phyloP scores from a whole-genome alignment of 257 asterid genomes.

The Solanum peruvianum region DNA sequence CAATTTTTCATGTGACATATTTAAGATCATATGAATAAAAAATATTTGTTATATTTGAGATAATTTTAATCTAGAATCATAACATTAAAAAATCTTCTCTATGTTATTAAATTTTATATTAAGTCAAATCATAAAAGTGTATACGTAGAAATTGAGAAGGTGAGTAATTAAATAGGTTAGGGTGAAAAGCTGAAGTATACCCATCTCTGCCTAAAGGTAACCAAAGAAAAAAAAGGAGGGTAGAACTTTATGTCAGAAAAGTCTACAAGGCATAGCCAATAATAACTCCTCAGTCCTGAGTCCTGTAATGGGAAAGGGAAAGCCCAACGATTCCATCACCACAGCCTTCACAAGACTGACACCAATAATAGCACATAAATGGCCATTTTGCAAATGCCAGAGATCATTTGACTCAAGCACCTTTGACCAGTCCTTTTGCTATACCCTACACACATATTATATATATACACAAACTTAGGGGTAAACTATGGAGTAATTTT shows the following conservation, averaged over 20 bases:
- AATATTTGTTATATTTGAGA: too few species aligned
- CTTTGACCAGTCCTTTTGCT: conserved; percentile 39
- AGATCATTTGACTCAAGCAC: conserved; percentile 16
- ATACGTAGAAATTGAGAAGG: not conserved
- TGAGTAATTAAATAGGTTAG: not conserved
- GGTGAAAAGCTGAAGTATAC: not conserved
- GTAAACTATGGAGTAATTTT: not conserved
- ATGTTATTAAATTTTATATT: too few species aligned
- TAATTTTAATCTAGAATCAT: too few species aligned
- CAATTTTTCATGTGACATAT: too few species aligned
- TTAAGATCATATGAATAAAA: accelerated
- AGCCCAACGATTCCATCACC: conserved; percentile 11
- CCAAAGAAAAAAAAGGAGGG: not conserved
- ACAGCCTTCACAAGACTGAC: conserved; percentile 26
- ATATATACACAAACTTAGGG: not conserved
- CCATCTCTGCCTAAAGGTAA: not conserved
- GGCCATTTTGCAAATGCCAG: conserved; percentile 37
- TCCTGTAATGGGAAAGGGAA: not conserved
- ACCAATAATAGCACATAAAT: conserved; percentile 47
- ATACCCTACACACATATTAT: conserved; percentile 8
- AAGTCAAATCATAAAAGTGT: too few species aligned
- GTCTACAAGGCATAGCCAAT: conserved; percentile 2
- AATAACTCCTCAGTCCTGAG: conserved; percentile 1
- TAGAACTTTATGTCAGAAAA: conserved; percentile 6
- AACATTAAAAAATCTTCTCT: too few species aligned